Percentiles rank a stretch among this genome's conserved stretches.
These are phyloP conservation scores for Teratosphaeriaceae sp. DNA, from an alignment of 2,329 filamentous ascomycete genomes.

Conservation along the genomic window DNA sequence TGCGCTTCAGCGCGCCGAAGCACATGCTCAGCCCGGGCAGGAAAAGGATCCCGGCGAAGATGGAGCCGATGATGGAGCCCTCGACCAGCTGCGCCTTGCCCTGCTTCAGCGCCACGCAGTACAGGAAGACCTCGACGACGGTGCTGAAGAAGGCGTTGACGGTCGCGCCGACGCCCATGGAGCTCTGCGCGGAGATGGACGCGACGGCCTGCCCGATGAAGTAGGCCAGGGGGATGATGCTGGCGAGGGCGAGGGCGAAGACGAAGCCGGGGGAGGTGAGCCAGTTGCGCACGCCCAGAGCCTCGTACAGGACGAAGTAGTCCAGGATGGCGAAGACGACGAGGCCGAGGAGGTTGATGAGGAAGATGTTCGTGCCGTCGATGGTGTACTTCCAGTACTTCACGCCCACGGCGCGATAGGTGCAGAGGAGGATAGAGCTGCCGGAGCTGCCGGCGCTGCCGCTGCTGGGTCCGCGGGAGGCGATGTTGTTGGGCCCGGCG, in stretches of 20 bases:
- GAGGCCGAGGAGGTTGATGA: conserved; percentile 91
- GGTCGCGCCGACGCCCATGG: conserved; percentile 94
- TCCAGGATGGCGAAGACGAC: conserved; percentile 95
- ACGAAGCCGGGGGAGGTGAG: conserved; percentile 80
- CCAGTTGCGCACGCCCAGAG: conserved; percentile 62
- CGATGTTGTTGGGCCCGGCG: conserved; percentile 45
- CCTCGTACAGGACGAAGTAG: conserved; percentile 69
- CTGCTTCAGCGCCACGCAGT: conserved; percentile 87
- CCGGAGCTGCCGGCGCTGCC: conserved; percentile 54
- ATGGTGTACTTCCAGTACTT: conserved; percentile 99
- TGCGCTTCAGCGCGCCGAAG: conserved; percentile 94
- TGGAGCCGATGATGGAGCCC: conserved; percentile 94
- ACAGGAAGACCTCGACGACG: conserved; percentile 93
- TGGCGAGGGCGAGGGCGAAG: conserved; percentile 76
- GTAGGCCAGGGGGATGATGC: conserved; percentile 93
- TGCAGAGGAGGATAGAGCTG: conserved; percentile 83
- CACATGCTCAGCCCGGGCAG: conserved; percentile 96
- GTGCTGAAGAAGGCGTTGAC: conserved; percentile 99
- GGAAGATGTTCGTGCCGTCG: conserved; percentile 97
- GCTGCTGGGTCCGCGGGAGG: conserved; percentile 25
- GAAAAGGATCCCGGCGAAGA: conserved; percentile 93
- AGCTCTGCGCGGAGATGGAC: conserved; percentile 96
- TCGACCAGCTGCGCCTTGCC: conserved; percentile 92
- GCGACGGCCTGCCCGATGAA: conserved; percentile 98
- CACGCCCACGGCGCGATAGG: conserved; percentile 86